Evolutionary conservation across 179 eudicot genomes (phyloP).

Genomic region (Beta macrorhiza): DNA sequence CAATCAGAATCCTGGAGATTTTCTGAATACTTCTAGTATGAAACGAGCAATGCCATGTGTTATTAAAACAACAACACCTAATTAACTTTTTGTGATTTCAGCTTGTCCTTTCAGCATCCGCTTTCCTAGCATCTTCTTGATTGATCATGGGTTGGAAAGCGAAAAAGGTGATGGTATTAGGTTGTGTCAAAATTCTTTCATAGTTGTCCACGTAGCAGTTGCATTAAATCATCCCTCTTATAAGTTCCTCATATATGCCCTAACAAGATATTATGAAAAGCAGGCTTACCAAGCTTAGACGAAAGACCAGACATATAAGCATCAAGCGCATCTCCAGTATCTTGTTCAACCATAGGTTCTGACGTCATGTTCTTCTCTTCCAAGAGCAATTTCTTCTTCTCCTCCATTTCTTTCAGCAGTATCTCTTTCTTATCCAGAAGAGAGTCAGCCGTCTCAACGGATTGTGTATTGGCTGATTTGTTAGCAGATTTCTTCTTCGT

Average conservation of each 20-base stretch:
- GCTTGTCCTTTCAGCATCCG: neutral
- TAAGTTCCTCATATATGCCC: neutral
- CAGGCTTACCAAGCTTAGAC: slow-evolving; percentile 71
- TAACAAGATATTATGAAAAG: slow-evolving; percentile 13
- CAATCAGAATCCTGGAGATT: neutral
- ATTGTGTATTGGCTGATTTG: slow-evolving; percentile 57
- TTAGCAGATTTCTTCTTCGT: slow-evolving; percentile 58
- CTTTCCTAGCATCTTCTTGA: neutral
- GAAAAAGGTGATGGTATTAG: no score
- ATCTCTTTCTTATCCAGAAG: slow-evolving; percentile 86
- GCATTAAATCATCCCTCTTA: neutral
- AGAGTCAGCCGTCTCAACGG: slow-evolving; percentile 92
- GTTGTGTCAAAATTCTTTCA: neutral
- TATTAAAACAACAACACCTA: neutral
- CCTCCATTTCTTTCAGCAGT: slow-evolving; percentile 67
- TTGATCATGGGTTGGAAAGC: no score
- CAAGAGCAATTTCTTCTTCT: slow-evolving; percentile 49
- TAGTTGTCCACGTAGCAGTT: neutral
- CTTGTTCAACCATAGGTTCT: slow-evolving; percentile 41
- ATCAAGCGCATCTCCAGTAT: slow-evolving; percentile 82
- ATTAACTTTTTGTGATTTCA: neutral
- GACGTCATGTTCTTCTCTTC: slow-evolving; percentile 60
- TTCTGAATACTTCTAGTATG: neutral
- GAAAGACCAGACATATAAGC: slow-evolving; percentile 92
- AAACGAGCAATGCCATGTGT: neutral